Conservation (phyloP, 257 asterid species). For the Forsythia suspensa region DNA sequence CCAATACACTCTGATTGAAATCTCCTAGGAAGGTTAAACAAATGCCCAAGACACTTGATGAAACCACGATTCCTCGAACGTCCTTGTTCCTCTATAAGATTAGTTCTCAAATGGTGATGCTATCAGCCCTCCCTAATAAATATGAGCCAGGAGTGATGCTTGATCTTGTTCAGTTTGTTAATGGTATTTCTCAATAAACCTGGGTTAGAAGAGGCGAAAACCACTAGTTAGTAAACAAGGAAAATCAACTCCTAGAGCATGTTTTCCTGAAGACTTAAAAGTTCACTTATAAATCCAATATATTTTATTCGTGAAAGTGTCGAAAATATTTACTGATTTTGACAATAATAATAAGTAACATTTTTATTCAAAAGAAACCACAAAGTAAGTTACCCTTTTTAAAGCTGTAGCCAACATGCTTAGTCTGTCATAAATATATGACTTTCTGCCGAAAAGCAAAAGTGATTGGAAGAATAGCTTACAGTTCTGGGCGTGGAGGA, state of each 20-base stretch:
- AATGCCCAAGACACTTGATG: constrained; percentile 85
- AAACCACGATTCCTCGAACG: constrained; percentile 80
- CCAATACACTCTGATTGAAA: constrained; percentile 71
- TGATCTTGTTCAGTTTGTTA: constrained; percentile 84
- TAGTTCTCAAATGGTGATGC: constrained; percentile 84
- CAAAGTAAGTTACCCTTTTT: not conserved
- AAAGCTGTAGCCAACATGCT: not conserved
- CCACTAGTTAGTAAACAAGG: constrained; percentile 6
- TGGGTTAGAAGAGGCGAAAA: constrained; percentile 26
- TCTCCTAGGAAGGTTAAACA: constrained; percentile 85
- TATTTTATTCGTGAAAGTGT: not conserved
- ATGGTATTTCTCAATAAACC: constrained; percentile 82
- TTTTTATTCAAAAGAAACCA: not conserved
- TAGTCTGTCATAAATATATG: not conserved
- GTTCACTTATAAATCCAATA: not conserved
- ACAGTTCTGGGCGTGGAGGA: constrained; percentile 99
- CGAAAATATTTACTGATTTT: not conserved
- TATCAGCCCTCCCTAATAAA: constrained; percentile 84
- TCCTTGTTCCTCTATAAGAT: constrained; percentile 98
- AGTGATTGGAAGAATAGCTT: constrained; percentile 40
- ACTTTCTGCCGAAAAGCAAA: not conserved
- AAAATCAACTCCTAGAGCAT: not conserved
- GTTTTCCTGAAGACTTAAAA: not conserved
- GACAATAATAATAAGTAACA: not conserved
- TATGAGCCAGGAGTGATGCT: constrained; percentile 77